phyloP scores from a whole-genome alignment of 2,329 filamentous ascomycete genomes.

The Cadophora gregata region DNA sequence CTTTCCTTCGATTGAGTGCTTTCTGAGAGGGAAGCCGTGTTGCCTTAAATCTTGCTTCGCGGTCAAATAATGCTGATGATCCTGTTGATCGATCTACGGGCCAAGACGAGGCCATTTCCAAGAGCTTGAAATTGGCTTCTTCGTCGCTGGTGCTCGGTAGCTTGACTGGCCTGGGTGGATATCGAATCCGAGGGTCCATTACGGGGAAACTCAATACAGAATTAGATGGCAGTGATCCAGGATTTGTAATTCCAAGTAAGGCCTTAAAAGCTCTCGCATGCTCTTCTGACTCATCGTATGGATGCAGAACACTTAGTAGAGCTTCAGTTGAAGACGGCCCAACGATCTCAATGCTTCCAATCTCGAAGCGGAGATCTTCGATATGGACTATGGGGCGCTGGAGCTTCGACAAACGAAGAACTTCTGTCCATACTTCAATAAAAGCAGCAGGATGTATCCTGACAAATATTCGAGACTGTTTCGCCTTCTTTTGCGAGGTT shows the following conservation, averaged over 20 bases:
- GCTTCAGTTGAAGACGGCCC: constrained; percentile 82
- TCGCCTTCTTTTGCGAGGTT: constrained; percentile 48
- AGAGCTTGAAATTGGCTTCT: constrained; percentile 50
- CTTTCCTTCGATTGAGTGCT: constrained; percentile 78
- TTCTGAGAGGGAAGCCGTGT: constrained; percentile 76
- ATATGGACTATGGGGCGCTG: constrained; percentile 66
- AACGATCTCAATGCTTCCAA: constrained; percentile 73
- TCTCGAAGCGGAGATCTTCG: constrained; percentile 73
- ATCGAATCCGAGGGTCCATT: constrained; percentile 79
- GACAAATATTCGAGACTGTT: constrained; percentile 62
- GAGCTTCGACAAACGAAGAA: constrained; percentile 62
- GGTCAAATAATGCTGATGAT: constrained; percentile 68
- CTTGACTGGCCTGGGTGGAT: constrained; percentile 69
- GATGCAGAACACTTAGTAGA: constrained; percentile 70
- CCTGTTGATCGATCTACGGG: constrained; percentile 60
- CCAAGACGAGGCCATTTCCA: constrained; percentile 71
- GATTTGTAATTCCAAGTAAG: constrained; percentile 67
- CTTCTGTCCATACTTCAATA: constrained; percentile 66
- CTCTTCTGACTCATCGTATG: constrained; percentile 48
- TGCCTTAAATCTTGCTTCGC: constrained; percentile 67
- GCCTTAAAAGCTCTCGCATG: constrained; percentile 58
- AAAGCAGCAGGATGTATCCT: constrained; percentile 85
- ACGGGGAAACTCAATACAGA: constrained; percentile 75
- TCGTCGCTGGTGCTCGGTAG: constrained; percentile 48
- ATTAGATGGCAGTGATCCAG: constrained; percentile 71